Conservation (phyloP, 2,329 filamentous ascomycete genomes). For the Monosporascus sp. region DNA sequence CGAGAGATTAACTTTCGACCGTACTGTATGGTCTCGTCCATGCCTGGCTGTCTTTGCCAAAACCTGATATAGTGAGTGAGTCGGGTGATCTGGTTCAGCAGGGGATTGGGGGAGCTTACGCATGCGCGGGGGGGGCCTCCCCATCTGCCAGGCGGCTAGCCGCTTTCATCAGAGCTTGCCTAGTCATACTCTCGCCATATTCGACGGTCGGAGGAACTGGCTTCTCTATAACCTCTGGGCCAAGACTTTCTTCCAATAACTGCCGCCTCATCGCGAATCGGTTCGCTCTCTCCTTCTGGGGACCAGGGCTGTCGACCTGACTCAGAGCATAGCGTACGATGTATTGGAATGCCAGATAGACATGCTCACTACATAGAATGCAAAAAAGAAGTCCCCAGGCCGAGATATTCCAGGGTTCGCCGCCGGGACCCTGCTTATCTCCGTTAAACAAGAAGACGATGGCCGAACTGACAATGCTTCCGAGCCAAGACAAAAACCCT, state of each 20-base stretch:
- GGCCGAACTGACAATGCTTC: constrained; percentile 79
- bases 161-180: constrained; percentile 60
- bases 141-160: constrained; percentile 44
- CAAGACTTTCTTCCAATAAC: constrained; percentile 69
- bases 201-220: constrained; percentile 42
- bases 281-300: constrained; percentile 79
- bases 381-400: constrained; percentile 76
- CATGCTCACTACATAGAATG: constrained; percentile 82
- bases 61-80: constrained; percentile 36
- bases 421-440: constrained; percentile 58
- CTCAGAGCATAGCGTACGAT: constrained; percentile 67
- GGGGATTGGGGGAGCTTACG: constrained; percentile 30
- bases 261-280: constrained; percentile 75
- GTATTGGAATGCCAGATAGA: constrained; percentile 75
- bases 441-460: constrained; percentile 86
- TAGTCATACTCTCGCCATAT: constrained; percentile 58
- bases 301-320: constrained; percentile 79
- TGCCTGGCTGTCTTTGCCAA: constrained; percentile 56
- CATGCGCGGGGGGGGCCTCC: constrained; percentile 45
- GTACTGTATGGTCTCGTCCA: constrained; percentile 52
- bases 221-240: constrained; percentile 47
- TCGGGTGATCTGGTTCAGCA: not conserved
- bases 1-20: constrained; percentile 52
- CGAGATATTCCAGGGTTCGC: constrained; percentile 64
- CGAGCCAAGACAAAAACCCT: constrained; percentile 88